These are phyloP conservation scores for Castanea mollissima DNA, from an alignment of 306 rosid genomes.

Conservation along the genomic window DNA sequence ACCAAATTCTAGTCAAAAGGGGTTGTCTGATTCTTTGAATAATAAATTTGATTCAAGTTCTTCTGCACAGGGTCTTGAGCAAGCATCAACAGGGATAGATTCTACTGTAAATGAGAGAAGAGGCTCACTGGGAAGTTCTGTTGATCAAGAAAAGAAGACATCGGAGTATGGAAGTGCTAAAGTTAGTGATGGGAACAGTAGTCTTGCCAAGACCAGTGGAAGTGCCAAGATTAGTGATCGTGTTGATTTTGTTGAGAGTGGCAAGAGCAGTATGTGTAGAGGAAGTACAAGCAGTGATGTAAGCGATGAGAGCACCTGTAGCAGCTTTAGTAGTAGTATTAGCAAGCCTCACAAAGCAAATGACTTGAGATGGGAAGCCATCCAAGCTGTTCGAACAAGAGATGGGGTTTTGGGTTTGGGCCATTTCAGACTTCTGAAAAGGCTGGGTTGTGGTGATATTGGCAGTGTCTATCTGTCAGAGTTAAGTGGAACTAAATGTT, in stretches of 20 bases:
- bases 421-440: slow-evolving; percentile 87
- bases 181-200: slow-evolving; percentile 84
- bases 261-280: slow-evolving; percentile 92
- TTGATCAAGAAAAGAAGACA: slow-evolving; percentile 74
- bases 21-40: slow-evolving; percentile 49
- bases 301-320: slow-evolving; percentile 94
- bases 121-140: slow-evolving; percentile 56
- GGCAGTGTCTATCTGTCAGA: slow-evolving; percentile 97
- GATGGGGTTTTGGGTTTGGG: slow-evolving; percentile 81
- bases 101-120: slow-evolving; percentile 45
- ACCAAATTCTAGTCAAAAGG: slow-evolving; percentile 39
- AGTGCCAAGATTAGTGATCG: slow-evolving; percentile 89
- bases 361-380: slow-evolving; percentile 99
- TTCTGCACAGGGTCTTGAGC: slow-evolving; percentile 47
- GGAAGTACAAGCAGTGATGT: slow-evolving; percentile 98
- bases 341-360: slow-evolving; percentile 98
- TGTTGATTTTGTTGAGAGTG: slow-evolving; percentile 85
- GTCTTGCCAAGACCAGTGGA: slow-evolving; percentile 88
- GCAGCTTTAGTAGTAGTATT: slow-evolving; percentile 88
- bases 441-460: slow-evolving; percentile 98
- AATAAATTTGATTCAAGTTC: slow-evolving; percentile 48
- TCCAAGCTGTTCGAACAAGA: slow-evolving; percentile 78
- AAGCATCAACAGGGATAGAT: slow-evolving; percentile 43
- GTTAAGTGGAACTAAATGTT: slow-evolving; percentile 91
- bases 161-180: slow-evolving; percentile 81